phyloP scores from a whole-genome alignment of 805 yeast species.

The Saturnispora gosingensis region DNA sequence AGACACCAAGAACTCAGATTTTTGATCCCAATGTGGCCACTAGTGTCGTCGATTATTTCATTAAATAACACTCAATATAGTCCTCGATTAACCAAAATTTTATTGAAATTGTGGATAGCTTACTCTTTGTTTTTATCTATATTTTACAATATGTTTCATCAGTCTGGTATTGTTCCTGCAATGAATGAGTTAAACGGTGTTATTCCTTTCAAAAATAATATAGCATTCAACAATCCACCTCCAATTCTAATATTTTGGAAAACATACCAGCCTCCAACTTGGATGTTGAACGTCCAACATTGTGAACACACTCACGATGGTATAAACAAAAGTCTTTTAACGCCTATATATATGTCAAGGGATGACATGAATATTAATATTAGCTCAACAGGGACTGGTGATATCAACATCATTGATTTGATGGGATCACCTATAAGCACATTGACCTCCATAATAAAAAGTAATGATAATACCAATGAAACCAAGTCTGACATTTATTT shows the following conservation, averaged over 20 bases:
- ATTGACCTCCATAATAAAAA: conserved; percentile 14
- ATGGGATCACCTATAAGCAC: conserved; percentile 34
- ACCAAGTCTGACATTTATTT: conserved; percentile 11
- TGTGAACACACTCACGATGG: conserved; percentile 1
- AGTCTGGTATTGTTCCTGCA: conserved; percentile 79
- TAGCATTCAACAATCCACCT: neutral
- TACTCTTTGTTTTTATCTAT: conserved; percentile 55
- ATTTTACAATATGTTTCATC: conserved; percentile 77
- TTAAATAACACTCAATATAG: conserved; percentile 6
- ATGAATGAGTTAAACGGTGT: conserved; percentile 31
- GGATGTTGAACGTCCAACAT: conserved; percentile 38
- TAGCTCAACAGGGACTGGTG: neutral
- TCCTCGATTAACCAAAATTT: conserved; percentile 14
- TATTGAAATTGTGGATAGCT: conserved; percentile 42
- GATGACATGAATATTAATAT: neutral
- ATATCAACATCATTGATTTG: conserved; percentile 29
- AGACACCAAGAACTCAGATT: conserved; percentile 96
- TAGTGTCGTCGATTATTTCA: conserved; percentile 45
- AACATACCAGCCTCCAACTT: conserved; percentile 88
- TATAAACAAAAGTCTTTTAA: neutral
- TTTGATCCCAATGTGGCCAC: conserved; percentile 67
- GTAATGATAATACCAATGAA: neutral
- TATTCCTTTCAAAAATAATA: conserved; percentile 12
- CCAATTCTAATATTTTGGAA: conserved; percentile 76
- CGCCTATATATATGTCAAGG: neutral